Percentiles rank a stretch among this genome's conserved stretches.
These are phyloP conservation scores for Coemansia sp. DNA, from an alignment of 192 early-diverging fungal species.

Conservation along the genomic window DNA sequence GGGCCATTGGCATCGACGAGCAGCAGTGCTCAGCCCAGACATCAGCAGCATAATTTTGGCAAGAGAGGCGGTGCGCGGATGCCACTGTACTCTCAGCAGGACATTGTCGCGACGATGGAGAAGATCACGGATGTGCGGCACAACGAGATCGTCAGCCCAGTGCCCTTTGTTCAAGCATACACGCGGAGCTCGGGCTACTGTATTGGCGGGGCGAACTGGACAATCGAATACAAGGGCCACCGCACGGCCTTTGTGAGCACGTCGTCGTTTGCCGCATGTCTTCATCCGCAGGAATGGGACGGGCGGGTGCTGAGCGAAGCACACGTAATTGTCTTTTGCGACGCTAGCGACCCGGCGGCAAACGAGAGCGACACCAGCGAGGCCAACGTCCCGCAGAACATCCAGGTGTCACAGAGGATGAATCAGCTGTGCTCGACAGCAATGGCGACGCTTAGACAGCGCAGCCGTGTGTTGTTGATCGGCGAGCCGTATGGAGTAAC, in stretches of 20 bases:
- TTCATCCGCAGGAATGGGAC: conserved; percentile 57
- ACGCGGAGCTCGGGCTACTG: conserved; percentile 74
- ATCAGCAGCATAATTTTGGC: neutral
- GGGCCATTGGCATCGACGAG: neutral
- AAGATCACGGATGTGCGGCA: conserved; percentile 51
- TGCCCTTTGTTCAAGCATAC: conserved; percentile 55
- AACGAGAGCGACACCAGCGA: conserved; percentile 9
- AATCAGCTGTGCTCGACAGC: conserved; percentile 46
- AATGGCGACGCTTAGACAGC: conserved; percentile 50
- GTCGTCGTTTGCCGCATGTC: conserved; percentile 37
- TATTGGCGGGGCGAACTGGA: conserved; percentile 74
- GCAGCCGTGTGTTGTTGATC: conserved; percentile 71
- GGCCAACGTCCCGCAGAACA: conserved; percentile 6
- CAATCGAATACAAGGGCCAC: conserved; percentile 61
- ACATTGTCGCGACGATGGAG: conserved; percentile 49
- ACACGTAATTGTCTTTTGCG: conserved; percentile 49
- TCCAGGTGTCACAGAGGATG: conserved; percentile 32
- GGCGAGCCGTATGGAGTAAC: conserved; percentile 68
- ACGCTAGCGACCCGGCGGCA: conserved; percentile 34
- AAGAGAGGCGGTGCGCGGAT: neutral
- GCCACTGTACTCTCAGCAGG: conserved; percentile 42
- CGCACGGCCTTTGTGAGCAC: conserved; percentile 52
- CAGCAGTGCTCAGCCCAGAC: neutral
- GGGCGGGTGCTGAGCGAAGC: conserved; percentile 35
- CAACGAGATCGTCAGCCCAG: conserved; percentile 50